These are phyloP conservation scores for Pseudovirgaria hyperparasitica DNA, from an alignment of 2,329 filamentous ascomycete genomes.

Conservation along the genomic window DNA sequence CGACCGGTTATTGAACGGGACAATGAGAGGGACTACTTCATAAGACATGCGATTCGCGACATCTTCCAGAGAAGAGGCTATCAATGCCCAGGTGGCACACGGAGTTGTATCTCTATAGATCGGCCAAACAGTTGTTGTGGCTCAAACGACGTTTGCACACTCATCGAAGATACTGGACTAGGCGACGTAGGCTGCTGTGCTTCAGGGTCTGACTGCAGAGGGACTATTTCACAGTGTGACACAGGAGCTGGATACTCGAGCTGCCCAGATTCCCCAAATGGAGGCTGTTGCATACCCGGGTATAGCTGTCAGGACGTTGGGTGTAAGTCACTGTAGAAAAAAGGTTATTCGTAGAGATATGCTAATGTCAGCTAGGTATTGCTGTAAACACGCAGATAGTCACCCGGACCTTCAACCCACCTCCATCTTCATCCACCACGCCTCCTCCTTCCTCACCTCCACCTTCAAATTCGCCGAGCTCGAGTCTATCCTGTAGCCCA, in stretches of 20 bases:
- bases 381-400: constrained; percentile 4
- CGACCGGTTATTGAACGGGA: constrained; percentile 42
- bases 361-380: neutral
- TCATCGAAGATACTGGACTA: constrained; percentile 47
- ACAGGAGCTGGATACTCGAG: constrained; percentile 45
- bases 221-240: constrained; percentile 48
- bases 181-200: constrained; percentile 68
- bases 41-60: constrained; percentile 17
- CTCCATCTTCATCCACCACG: constrained; percentile 10
- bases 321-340: constrained; percentile 39
- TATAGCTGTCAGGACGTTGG: constrained; percentile 58
- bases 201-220: constrained; percentile 48
- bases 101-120: constrained; percentile 50
- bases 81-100: constrained; percentile 53
- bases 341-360: constrained; percentile 1
- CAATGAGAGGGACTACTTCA: constrained; percentile 7
- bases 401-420: constrained; percentile 9
- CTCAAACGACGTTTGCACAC: constrained; percentile 51
- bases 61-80: constrained; percentile 43
- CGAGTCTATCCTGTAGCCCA: constrained; percentile 23
- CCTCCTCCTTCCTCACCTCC: constrained; percentile 8
- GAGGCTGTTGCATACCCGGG: constrained; percentile 64
- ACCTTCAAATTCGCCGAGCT: constrained; percentile 5
- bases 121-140: constrained; percentile 62
- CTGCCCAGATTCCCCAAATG: constrained; percentile 53